phyloP scores from a whole-genome alignment of 306 rosid genomes.

The Potentilla sterilis region DNA sequence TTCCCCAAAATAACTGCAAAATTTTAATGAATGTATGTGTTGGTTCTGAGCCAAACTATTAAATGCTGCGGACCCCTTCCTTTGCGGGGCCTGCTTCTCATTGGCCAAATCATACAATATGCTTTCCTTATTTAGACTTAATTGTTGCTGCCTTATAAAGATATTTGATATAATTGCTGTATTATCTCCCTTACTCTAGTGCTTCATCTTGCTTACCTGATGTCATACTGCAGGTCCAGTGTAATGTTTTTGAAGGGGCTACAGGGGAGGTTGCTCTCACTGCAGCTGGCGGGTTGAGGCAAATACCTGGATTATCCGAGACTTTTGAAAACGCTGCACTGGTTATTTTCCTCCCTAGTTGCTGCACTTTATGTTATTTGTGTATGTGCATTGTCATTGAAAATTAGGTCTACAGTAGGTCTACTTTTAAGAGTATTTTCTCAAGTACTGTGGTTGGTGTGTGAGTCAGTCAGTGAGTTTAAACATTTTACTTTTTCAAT shows the following conservation, averaged over 20 bases:
- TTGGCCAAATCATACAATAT: neutral
- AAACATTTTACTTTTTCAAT: neutral
- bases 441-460: neutral
- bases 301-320: constrained; percentile 66
- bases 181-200: constrained; percentile 4
- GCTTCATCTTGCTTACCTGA: constrained; percentile 19
- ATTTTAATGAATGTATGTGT: neutral
- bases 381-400: neutral
- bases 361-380: neutral
- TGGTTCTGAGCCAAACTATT: constrained; percentile 3
- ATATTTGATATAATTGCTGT: constrained; percentile 12
- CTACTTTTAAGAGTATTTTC: neutral
- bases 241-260: constrained; percentile 87
- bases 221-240: constrained; percentile 65
- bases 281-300: constrained; percentile 82
- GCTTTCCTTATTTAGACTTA: neutral
- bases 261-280: constrained; percentile 82
- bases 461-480: neutral
- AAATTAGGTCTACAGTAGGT: neutral
- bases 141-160: constrained; percentile 12
- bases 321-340: constrained; percentile 83
- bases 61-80: constrained; percentile 11
- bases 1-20: constrained; percentile 4
- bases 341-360: constrained; percentile 27
- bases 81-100: neutral